Percentiles rank a stretch among this genome's conserved stretches.
Conservation (phyloP, 73 alveolate species). For the Tetrahymena malaccensis region DNA sequence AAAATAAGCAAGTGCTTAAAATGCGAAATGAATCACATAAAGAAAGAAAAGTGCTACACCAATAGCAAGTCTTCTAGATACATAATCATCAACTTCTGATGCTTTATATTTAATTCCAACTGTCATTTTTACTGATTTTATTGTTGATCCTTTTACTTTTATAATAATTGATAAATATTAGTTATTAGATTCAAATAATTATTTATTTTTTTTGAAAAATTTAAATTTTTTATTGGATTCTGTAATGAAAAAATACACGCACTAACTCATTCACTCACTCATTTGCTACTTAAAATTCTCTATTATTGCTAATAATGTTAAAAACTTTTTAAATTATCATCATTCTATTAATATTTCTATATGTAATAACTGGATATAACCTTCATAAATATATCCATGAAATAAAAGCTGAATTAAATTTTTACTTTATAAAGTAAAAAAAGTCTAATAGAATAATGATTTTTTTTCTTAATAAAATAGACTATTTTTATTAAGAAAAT, state of each 20-base stretch:
- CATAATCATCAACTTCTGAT: background rate
- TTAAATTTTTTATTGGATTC: background rate
- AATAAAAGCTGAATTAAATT: no score
- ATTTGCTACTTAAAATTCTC: background rate
- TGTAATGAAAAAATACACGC: background rate
- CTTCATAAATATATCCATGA: background rate
- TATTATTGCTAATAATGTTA: background rate
- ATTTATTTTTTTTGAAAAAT: background rate
- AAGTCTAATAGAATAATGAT: background rate
- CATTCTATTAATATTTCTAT: background rate
- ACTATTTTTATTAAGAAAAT: background rate
- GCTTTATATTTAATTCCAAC: background rate
- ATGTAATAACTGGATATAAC: background rate
- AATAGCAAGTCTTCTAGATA: background rate
- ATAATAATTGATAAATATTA: background rate
- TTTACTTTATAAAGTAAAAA: background rate
- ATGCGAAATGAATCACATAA: background rate
- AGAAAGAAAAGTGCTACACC: background rate
- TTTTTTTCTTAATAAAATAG: background rate
- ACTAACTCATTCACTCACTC: background rate
- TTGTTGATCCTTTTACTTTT: background rate
- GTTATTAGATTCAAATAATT: background rate
- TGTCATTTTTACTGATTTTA: background rate
- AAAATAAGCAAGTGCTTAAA: background rate
- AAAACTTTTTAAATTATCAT: no score